phyloP scores from a whole-genome alignment of 768 basidiomycete species.

The Saitozyma podzolica region DNA sequence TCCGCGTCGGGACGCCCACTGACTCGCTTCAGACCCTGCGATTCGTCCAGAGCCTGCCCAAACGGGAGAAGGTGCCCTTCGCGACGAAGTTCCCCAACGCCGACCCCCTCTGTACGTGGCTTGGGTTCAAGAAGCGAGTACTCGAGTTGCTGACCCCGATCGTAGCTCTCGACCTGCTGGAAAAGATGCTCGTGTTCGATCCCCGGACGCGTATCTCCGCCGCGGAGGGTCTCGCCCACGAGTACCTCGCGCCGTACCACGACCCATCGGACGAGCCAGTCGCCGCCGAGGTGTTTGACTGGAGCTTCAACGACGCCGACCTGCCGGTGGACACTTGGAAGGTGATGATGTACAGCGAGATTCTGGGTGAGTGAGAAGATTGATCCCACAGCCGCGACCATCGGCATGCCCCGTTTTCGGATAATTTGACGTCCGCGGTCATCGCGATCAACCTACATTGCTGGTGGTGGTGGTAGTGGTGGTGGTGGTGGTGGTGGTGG shows the following conservation, averaged over 20 bases:
- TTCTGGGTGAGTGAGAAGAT: constrained; percentile 66
- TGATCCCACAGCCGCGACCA: background rate
- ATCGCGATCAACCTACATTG: background rate
- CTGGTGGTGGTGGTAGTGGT: background rate
- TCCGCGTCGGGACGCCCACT: background rate
- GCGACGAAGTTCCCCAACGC: constrained; percentile 84
- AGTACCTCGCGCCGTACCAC: constrained; percentile 95
- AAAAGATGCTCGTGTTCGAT: constrained; percentile 99
- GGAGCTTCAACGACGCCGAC: constrained; percentile 99
- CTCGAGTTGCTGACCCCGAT: constrained; percentile 3
- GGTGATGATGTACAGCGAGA: constrained; percentile 99
- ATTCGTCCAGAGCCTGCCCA: constrained; percentile 97
- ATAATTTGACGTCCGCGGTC: too few relatives aligned
- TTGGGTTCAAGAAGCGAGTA: background rate
- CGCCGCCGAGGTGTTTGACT: constrained; percentile 92
- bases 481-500: too few relatives aligned
- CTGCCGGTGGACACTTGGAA: constrained; percentile 99
- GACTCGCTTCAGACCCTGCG: constrained; percentile 72
- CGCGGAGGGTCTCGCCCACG: constrained; percentile 80
- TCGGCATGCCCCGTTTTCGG: background rate
- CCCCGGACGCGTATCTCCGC: constrained; percentile 96
- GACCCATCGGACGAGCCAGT: constrained; percentile 97
- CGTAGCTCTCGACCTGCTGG: constrained; percentile 86
- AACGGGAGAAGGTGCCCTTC: constrained; percentile 93
- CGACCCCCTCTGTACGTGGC: constrained; percentile 73